Percentiles rank a stretch among this genome's conserved stretches.
Evolutionary conservation across 2,329 filamentous ascomycete genomes (phyloP).

Genomic region (Neopestalotiopsis sp.): DNA sequence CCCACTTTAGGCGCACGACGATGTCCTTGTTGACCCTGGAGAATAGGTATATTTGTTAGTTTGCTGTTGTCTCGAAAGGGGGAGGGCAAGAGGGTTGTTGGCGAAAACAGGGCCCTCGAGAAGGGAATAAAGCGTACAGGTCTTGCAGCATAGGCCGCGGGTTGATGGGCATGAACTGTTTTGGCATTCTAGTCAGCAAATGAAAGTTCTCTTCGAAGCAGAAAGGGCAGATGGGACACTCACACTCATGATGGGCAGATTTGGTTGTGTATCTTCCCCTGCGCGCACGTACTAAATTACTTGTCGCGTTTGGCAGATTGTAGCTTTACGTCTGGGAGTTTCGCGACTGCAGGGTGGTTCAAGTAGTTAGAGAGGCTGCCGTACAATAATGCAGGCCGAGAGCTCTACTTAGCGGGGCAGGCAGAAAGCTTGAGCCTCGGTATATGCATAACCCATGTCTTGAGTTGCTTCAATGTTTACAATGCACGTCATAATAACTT

Average conservation of each 20-base stretch:
- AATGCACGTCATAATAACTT: too few relatives aligned
- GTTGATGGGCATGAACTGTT: slow-evolving; percentile 88
- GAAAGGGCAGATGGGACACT: slow-evolving; percentile 16
- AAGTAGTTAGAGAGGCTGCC: not conserved
- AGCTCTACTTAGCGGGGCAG: slow-evolving; percentile 11
- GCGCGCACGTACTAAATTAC: not conserved
- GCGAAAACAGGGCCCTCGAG: not conserved
- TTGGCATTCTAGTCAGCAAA: not conserved
- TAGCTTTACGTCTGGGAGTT: slow-evolving; percentile 16
- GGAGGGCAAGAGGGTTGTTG: not conserved
- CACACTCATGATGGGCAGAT: slow-evolving; percentile 42
- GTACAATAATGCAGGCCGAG: not conserved
- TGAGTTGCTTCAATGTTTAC: not conserved
- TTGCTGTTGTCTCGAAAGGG: too few relatives aligned
- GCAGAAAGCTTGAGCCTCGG: slow-evolving; percentile 5
- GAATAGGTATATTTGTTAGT: slow-evolving; percentile 14
- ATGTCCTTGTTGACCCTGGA: slow-evolving; percentile 85
- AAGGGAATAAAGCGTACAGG: slow-evolving; percentile 63
- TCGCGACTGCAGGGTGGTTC: slow-evolving; percentile 5
- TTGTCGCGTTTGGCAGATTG: slow-evolving; percentile 10
- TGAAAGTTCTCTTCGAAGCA: not conserved
- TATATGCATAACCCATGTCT: slow-evolving; percentile 11
- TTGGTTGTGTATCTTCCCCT: not conserved
- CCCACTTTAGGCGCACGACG: slow-evolving; percentile 95
- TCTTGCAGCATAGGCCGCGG: slow-evolving; percentile 95